Evolutionary conservation across 2,329 filamentous ascomycete species (phyloP).

Genomic region (Pseudogymnoascus sp.): DNA sequence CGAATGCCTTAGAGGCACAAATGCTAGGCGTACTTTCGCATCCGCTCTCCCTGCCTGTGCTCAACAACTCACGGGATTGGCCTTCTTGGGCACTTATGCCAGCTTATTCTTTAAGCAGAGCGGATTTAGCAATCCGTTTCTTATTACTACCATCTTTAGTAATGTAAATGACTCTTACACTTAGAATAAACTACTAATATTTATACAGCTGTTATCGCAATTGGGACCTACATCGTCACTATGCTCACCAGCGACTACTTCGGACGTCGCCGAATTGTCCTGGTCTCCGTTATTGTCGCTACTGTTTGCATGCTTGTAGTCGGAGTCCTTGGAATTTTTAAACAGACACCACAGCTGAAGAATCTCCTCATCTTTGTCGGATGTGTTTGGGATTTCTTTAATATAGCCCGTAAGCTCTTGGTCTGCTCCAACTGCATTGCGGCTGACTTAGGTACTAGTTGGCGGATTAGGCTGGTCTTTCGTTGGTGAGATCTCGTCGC

Average conservation of each 20-base stretch:
- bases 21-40: conserved; percentile 15
- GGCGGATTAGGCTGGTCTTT: conserved; percentile 20
- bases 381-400: conserved; percentile 20
- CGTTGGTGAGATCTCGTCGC: conserved; percentile 20
- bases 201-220: conserved; percentile 12
- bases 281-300: conserved; percentile 13
- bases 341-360: conserved; percentile 13
- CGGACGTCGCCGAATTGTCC: conserved; percentile 16
- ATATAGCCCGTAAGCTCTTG: conserved; percentile 11
- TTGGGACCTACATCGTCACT: conserved; percentile 13
- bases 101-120: conserved; percentile 22
- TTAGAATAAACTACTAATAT: background rate
- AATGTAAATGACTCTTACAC: background rate
- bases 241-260: conserved; percentile 15
- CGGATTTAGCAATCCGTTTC: conserved; percentile 21
- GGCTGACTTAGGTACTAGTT: conserved; percentile 1
- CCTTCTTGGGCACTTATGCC: conserved; percentile 21
- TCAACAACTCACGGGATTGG: conserved; percentile 22
- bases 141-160: conserved; percentile 19
- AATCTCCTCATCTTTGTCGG: conserved; percentile 19
- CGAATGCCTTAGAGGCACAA: conserved; percentile 17
- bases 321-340: conserved; percentile 14
- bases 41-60: conserved; percentile 14
- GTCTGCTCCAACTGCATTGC: background rate
- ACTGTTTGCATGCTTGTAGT: conserved; percentile 14